Conservation (phyloP, 2,329 filamentous ascomycete species). For the Grosmannia clavigera region DNA sequence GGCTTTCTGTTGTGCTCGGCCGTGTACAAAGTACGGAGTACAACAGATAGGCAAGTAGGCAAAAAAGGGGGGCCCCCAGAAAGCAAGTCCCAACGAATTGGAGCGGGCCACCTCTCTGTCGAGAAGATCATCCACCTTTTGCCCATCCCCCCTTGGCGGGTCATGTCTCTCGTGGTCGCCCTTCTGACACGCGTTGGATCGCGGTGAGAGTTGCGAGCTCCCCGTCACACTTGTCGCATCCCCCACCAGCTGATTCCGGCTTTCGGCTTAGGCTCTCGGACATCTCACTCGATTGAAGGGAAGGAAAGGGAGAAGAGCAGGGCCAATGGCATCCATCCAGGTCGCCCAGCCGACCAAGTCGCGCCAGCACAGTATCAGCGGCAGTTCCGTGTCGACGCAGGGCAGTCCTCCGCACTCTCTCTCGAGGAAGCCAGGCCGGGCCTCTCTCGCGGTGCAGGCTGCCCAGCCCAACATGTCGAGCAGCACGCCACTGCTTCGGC, state of each 20-base stretch:
- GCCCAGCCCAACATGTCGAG: too few relatives aligned
- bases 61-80: background rate
- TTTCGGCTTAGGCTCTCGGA: background rate
- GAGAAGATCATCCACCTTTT: too few relatives aligned
- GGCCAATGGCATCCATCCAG: background rate
- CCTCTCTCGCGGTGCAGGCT: conserved; percentile 37
- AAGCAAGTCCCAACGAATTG: background rate
- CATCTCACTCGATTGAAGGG: background rate
- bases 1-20: background rate
- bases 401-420: background rate
- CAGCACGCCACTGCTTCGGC: background rate
- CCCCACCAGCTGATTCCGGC: background rate
- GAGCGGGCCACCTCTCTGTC: background rate
- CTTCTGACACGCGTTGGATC: background rate
- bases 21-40: too few relatives aligned
- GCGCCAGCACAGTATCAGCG: conserved; percentile 20
- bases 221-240: too few relatives aligned
- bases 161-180: background rate
- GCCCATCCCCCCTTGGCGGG: background rate
- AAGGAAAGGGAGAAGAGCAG: background rate
- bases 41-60: too few relatives aligned
- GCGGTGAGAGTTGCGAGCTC: background rate
- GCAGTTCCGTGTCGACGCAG: conserved; percentile 16
- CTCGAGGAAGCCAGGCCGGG: conserved; percentile 25
- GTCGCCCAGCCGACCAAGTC: conserved; percentile 15